A percentile compares a stretch with the other conserved stretches of the same genome.
These are phyloP conservation scores for Tricholoma sp. DNA, from an alignment of 768 basidiomycete genomes.

Conservation along the genomic window DNA sequence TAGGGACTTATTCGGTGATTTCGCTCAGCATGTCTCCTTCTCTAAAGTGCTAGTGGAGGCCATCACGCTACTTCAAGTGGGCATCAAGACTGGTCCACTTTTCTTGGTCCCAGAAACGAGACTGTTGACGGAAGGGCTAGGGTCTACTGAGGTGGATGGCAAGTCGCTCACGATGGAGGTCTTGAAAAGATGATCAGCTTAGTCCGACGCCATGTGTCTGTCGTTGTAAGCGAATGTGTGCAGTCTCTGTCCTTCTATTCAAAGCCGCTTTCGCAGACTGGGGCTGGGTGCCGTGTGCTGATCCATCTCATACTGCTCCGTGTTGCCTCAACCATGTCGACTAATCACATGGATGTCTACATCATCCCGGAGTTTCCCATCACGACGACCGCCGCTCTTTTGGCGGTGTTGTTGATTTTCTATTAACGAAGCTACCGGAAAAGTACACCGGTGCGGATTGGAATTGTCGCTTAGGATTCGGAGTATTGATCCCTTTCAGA, in stretches of 20 bases:
- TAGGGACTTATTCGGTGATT: not conserved
- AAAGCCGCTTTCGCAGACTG: conserved; percentile 8
- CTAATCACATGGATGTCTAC: conserved; percentile 9
- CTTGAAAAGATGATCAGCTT: conserved; percentile 9
- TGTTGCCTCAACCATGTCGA: conserved; percentile 14
- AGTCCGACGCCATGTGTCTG: conserved; percentile 13
- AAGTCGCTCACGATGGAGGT: conserved; percentile 1
- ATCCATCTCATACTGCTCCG: conserved; percentile 17
- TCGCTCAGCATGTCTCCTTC: not conserved
- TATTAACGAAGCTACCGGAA: not conserved
- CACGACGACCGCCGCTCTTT: conserved; percentile 15
- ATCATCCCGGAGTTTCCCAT: conserved; percentile 19
- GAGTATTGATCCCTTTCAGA: conserved; percentile 3
- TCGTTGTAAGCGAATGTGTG: conserved; percentile 9
- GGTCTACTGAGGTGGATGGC: not conserved
- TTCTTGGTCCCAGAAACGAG: not conserved
- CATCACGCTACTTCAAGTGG: not conserved
- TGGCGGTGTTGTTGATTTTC: conserved; percentile 8
- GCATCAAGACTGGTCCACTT: not conserved
- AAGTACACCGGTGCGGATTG: not conserved
- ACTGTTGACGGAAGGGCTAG: not conserved
- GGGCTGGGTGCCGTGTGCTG: conserved; percentile 15
- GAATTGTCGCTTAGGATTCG: not conserved
- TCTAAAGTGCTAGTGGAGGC: not conserved
- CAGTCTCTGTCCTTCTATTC: not conserved